Evolutionary conservation across 345 rosid genomes (phyloP).

Genomic region (sweet orange (Citrus sinensis)): DVS_A1.0 CM039162.1:16272501-16273000

Average conservation of each 20-base stretch:
- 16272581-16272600: conserved; percentile 15
- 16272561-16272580: conserved; percentile 16
- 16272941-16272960: conserved; percentile 1
- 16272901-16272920: conserved; percentile 92
- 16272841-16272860: conserved; percentile 66
- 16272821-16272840: conserved; percentile 72
- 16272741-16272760: conserved; percentile 16
- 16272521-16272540: conserved; percentile 98
- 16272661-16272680: background rate
- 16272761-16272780: conserved; percentile 46
- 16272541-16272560: conserved; percentile 14
- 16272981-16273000: background rate
- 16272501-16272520: conserved; percentile 92
- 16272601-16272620: background rate
- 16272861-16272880: conserved; percentile 91
- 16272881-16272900: conserved; percentile 94
- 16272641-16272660: background rate
- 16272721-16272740: background rate
- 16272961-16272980: background rate
- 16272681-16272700: background rate
- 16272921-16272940: conserved; percentile 51
- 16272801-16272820: conserved; percentile 97
- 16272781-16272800: conserved; percentile 91
- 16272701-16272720: conserved; percentile 7
- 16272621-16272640: background rate